Conservation (phyloP, 1,284 basidiomycete genomes). For the Agroathelia rolfsii region DNA sequence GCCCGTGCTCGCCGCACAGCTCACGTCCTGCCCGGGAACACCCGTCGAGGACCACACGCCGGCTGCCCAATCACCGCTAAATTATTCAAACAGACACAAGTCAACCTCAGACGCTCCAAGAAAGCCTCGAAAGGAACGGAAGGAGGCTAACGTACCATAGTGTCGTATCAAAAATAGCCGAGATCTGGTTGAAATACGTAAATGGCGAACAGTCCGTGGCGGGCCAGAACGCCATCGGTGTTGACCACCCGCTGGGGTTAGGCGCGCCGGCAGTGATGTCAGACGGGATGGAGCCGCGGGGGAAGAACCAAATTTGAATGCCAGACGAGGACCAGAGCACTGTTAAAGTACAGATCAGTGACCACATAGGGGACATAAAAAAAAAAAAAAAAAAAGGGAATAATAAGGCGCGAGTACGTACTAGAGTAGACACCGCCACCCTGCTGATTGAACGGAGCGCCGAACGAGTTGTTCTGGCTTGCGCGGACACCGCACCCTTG, state of each 20-base stretch:
- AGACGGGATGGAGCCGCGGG: conserved; percentile 56
- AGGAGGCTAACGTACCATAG: conserved; percentile 45
- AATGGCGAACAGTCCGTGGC: conserved; percentile 61
- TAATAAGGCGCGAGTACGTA: conserved; percentile 26
- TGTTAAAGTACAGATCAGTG: too few relatives aligned
- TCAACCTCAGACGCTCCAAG: conserved; percentile 5
- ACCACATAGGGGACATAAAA: too few relatives aligned
- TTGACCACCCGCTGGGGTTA: conserved; percentile 64
- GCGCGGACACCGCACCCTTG: conserved; percentile 62
- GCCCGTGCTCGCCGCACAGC: conserved; percentile 77
- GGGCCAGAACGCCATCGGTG: conserved; percentile 67
- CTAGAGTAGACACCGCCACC: conserved; percentile 79
- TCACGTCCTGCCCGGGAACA: conserved; percentile 69
- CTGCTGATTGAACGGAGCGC: conserved; percentile 56
- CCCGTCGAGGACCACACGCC: conserved; percentile 63
- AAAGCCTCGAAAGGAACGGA: conserved; percentile 11
- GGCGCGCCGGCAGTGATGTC: conserved; percentile 66
- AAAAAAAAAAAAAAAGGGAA: too few relatives aligned
- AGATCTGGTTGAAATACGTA: conserved; percentile 67
- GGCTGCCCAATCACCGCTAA: conserved; percentile 84
- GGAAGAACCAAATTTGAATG: conserved; percentile 77
- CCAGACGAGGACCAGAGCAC: conserved; percentile 69
- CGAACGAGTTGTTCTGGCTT: conserved; percentile 43
- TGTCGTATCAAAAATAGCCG: conserved; percentile 75
- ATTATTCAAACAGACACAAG: too few relatives aligned